phyloP scores from a whole-genome alignment of 2,329 filamentous ascomycete species.

The Pseudocercospora macadamiae region DNA sequence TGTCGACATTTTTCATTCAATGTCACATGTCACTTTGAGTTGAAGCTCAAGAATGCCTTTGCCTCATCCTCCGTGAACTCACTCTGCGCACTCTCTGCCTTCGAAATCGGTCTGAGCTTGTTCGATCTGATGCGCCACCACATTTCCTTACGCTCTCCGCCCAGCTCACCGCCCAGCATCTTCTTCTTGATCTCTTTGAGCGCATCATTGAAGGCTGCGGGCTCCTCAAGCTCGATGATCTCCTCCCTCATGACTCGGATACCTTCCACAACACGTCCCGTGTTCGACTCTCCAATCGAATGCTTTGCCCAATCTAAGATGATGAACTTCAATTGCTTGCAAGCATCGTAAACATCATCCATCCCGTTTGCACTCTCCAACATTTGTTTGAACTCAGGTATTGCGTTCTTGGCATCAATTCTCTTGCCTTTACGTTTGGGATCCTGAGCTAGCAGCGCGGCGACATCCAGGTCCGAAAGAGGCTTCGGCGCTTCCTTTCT shows the following conservation, averaged over 20 bases:
- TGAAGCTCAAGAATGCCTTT: slow-evolving; percentile 38
- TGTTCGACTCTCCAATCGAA: slow-evolving; percentile 75
- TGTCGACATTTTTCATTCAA: too few species aligned
- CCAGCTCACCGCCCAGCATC: slow-evolving; percentile 69
- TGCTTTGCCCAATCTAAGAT: slow-evolving; percentile 69
- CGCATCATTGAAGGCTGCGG: slow-evolving; percentile 75
- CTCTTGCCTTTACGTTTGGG: slow-evolving; percentile 50
- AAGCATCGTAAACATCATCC: slow-evolving; percentile 65
- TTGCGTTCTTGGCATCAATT: slow-evolving; percentile 72
- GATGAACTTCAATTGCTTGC: slow-evolving; percentile 74
- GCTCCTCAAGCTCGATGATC: slow-evolving; percentile 74
- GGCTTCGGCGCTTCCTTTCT: slow-evolving; percentile 70
- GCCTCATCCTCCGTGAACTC: slow-evolving; percentile 72
- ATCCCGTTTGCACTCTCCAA: slow-evolving; percentile 63
- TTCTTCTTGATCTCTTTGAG: slow-evolving; percentile 71
- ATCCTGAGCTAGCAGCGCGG: slow-evolving; percentile 70
- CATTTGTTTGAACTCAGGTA: slow-evolving; percentile 87
- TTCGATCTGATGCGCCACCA: slow-evolving; percentile 74
- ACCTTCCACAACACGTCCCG: slow-evolving; percentile 74
- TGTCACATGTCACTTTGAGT: background rate
- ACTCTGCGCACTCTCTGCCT: slow-evolving; percentile 63
- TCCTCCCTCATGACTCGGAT: slow-evolving; percentile 78
- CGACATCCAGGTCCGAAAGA: slow-evolving; percentile 85
- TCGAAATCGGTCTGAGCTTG: slow-evolving; percentile 73
- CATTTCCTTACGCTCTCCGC: slow-evolving; percentile 77